phyloP scores from a whole-genome alignment of 2,329 filamentous ascomycete genomes.

The Diplodia seriata region DNA sequence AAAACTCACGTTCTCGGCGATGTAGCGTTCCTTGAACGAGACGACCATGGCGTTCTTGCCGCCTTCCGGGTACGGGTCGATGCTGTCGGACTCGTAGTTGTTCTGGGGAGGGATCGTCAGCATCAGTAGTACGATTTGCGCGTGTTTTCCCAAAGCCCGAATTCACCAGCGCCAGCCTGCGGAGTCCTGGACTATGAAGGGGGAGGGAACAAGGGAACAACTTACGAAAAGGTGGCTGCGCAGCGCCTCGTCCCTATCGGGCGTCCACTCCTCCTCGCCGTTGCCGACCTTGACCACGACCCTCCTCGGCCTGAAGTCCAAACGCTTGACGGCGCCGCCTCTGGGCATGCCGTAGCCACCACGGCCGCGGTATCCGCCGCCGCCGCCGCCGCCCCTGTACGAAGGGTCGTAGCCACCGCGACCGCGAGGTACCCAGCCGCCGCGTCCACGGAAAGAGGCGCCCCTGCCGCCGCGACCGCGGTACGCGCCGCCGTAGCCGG shows the following conservation, averaged over 20 bases:
- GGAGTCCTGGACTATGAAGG: not conserved
- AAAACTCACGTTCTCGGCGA: conserved; percentile 66
- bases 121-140: not conserved
- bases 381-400: not conserved
- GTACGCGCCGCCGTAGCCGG: conserved; percentile 37
- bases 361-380: conserved; percentile 46
- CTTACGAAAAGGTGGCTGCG: conserved; percentile 70
- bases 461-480: conserved; percentile 40
- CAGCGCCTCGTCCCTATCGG: conserved; percentile 70
- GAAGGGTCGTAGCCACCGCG: conserved; percentile 40
- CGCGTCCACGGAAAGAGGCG: conserved; percentile 48
- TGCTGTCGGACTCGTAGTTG: conserved; percentile 47
- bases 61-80: conserved; percentile 50
- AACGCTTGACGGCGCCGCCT: conserved; percentile 63
- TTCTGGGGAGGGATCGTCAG: conserved; percentile 39
- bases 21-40: conserved; percentile 57
- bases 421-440: conserved; percentile 44
- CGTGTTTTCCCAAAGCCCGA: not conserved
- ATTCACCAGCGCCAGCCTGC: no score
- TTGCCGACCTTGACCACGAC: conserved; percentile 60
- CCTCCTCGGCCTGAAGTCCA: conserved; percentile 78
- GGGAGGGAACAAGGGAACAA: not conserved
- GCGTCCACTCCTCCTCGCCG: conserved; percentile 67
- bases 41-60: conserved; percentile 49
- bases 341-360: conserved; percentile 50